phyloP scores from a whole-genome alignment of 2,329 filamentous ascomycete species.

The Clarireedia sp. region DNA sequence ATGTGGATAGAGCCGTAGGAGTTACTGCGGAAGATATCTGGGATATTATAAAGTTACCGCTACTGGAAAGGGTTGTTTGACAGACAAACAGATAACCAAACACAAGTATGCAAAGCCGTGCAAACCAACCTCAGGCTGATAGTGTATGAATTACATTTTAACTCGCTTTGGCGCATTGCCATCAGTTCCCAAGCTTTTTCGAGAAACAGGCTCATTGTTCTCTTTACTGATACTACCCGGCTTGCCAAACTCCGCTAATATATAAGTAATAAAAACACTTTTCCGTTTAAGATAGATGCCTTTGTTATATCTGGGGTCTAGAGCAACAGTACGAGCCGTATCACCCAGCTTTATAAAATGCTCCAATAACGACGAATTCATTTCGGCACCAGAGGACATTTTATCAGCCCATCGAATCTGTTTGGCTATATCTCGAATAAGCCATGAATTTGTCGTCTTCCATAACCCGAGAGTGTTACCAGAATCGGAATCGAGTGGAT shows the following conservation, averaged over 20 bases:
- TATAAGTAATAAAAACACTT: too few species aligned
- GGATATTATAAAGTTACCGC: too few species aligned
- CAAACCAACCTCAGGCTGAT: too few species aligned
- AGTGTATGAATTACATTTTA: neutral
- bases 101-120: too few species aligned
- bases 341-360: neutral
- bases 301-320: neutral
- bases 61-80: too few species aligned
- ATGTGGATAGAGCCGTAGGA: too few species aligned
- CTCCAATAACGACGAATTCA: neutral
- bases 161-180: neutral
- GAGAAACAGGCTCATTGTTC: neutral
- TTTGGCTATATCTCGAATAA: neutral
- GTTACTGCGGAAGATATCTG: too few species aligned
- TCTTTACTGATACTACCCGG: neutral
- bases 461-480: too few species aligned
- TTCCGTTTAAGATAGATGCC: too few species aligned
- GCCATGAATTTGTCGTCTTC: neutral
- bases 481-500: neutral
- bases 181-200: neutral
- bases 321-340: neutral
- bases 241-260: neutral
- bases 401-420: neutral
- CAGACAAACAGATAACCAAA: too few species aligned
- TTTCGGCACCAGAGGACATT: neutral